Evolutionary conservation across 2,329 filamentous ascomycete genomes (phyloP).

Genomic region (Aureobasidium sp.): DNA sequence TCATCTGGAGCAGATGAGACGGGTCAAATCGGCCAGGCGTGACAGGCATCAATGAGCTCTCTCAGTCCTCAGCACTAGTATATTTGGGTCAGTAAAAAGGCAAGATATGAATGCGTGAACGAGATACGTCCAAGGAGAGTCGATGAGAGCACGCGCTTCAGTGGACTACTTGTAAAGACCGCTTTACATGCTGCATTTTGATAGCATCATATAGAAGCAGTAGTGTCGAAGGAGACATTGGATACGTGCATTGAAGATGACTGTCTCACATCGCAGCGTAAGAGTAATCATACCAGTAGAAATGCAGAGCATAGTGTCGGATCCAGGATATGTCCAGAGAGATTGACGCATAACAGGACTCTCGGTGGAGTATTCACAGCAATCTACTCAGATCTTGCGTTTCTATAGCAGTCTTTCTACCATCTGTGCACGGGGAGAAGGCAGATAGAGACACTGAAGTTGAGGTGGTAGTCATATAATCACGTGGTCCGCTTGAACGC

Average conservation of each 20-base stretch:
- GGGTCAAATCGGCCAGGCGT: background rate
- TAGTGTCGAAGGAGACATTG: background rate
- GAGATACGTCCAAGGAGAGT: background rate
- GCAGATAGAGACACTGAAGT: background rate
- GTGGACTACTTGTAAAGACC: background rate
- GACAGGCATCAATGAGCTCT: background rate
- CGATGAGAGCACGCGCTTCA: background rate
- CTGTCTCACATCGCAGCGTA: too few species aligned
- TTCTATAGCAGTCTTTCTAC: background rate
- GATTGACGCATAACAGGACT: background rate
- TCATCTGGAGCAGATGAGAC: background rate
- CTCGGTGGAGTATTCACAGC: background rate
- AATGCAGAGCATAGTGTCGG: background rate
- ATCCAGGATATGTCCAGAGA: background rate
- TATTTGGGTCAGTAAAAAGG: background rate
- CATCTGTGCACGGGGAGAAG: background rate
- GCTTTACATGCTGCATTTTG: background rate
- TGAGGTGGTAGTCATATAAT: background rate
- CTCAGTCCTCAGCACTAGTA: too few species aligned
- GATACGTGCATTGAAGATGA: background rate
- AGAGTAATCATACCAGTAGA: background rate
- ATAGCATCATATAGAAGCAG: background rate
- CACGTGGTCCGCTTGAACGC: background rate
- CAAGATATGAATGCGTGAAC: background rate
- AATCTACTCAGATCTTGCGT: background rate